Evolutionary conservation across 2,329 filamentous ascomycete genomes (phyloP), one percentile per base, ranked within the genome.

Genomic region (Fusarium siculi): DNA sequence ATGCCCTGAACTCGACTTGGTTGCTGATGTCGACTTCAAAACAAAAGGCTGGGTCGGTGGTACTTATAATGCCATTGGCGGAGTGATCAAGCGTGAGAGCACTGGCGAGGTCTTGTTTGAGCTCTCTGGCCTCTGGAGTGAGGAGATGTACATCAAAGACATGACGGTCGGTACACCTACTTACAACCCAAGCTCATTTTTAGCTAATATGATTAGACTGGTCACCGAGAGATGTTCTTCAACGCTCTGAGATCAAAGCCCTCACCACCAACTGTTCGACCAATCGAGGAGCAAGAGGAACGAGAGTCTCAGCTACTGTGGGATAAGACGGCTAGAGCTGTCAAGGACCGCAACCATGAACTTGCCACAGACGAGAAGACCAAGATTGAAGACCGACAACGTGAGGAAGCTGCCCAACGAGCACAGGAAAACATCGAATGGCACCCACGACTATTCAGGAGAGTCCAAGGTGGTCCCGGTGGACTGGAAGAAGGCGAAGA

Each of bases 21-120:
- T 91, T 32, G 96, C 95, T 68, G 96, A 99, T 80, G 91, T 99
- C 69, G 96, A 99, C 75, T 99, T 99, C 88, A 98, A 98, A 85
- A 97, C 94, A 58, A 98, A 98, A 83, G 96, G 96, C 9, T 99
- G 97, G 89, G 96, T 99, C 73, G 92, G 94, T 58, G 96, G 96
- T 12, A 96, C 93, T 3, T 99, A 99, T 83, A 98, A 99, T 79
- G 94, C 95, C 42, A 97, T 99, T 77, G 95, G 94, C 14, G 96
- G 96, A 14, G 91, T 87, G 44, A 97, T 99, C 84, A 97, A 93
- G 82, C 94, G 95, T 75, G 94, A 95, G 73, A 91, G 92, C 79
- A 95, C 93, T 1, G 95, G 94, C 39, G 95, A 98, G 81, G 84
- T 92, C 11, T 86, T 98, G n/a, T 98, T 91, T 79, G 96, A 99